Base-by-base conservation (phyloP, 257 asterid genomes). In the Scutellaria minor region DNA sequence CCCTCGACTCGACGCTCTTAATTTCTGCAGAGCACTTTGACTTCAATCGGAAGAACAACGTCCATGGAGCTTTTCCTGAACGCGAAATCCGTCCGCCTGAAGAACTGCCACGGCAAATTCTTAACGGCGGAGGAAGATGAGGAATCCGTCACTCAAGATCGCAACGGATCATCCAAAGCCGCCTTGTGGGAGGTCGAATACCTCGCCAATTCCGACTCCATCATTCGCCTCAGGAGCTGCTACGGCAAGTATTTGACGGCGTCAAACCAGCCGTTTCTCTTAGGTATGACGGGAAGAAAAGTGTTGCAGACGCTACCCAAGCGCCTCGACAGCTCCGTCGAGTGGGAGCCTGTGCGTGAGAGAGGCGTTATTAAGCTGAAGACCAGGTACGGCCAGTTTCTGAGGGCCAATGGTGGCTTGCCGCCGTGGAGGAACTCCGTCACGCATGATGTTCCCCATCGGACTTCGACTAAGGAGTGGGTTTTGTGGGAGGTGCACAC, bases 371-470 rank as follows among this genome's bases (percentile, higher is more conserved):
- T 89, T 22, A 88, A 85, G 95, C 81, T 92, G 14, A 92, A 80
- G 83, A 88, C 97, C 6, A 56, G 95, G 78, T 86, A 84, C 67
- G 97, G 96, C 2, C 90, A 88, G 66, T 92, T 79, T 22, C 41
- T 92, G 81, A 68, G 97, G 67, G 97, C 92, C 3, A 92, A 92
- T 37, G 97, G 97, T 5, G 96, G 97, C 1, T 11, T 86, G 66
- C 96, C 95, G n/a, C 97, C 97, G 40, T 92, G 95, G 95, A 80
- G 96, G 78, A 92, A 92, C 67, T 82, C 97, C 2, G 83, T 92
- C 42, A 89, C 97, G 3, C 97, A 89, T 74, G 96, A 89, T 76
- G 78, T 84, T 6, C 96, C 96, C 45, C 94, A 85, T 20, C 81
- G 96, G 74, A 84, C 89, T 18, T 24, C 79, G 3, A 87, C 94